Evolutionary conservation across 164 flowering plant genomes (phyloP).

Genomic region (Taxillus chinensis): DNA sequence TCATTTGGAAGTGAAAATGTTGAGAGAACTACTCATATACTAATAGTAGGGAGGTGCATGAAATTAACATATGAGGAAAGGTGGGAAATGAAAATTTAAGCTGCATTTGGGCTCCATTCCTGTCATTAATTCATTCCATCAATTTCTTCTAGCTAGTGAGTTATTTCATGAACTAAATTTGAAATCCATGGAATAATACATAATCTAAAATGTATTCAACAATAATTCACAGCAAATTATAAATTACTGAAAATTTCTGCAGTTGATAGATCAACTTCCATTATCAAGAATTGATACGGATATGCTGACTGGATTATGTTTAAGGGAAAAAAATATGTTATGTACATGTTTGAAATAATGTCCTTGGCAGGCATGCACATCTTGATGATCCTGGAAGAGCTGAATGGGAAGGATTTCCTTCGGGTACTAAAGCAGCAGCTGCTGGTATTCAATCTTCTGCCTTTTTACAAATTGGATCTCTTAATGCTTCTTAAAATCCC

Average conservation of each 20-base stretch:
- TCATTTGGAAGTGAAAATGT: neutral
- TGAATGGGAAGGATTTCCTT: conserved; percentile 97
- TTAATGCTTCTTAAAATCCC: too few relatives aligned
- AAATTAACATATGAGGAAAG: neutral
- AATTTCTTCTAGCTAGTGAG: too few relatives aligned
- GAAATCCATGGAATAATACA: too few relatives aligned
- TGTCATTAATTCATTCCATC: neutral
- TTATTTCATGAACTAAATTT: neutral
- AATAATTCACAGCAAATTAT: too few relatives aligned
- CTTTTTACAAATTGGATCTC: neutral
- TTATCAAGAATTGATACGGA: too few relatives aligned
- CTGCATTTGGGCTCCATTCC: neutral
- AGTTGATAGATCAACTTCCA: too few relatives aligned
- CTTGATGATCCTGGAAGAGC: conserved; percentile 96
- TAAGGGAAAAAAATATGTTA: neutral
- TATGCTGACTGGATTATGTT: too few relatives aligned
- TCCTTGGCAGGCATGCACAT: conserved; percentile 67
- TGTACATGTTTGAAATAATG: neutral
- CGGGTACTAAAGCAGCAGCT: conserved; percentile 97
- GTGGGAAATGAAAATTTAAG: neutral
- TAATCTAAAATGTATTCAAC: too few relatives aligned
- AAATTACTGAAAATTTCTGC: too few relatives aligned
- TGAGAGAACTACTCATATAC: neutral
- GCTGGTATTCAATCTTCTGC: conserved; percentile 45
- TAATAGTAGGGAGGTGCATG: neutral